A percentile compares a stretch with the other conserved stretches of the same genome.
Conservation (phyloP, 2,329 filamentous ascomycete species). For the Xylariaceae sp. region DNA sequence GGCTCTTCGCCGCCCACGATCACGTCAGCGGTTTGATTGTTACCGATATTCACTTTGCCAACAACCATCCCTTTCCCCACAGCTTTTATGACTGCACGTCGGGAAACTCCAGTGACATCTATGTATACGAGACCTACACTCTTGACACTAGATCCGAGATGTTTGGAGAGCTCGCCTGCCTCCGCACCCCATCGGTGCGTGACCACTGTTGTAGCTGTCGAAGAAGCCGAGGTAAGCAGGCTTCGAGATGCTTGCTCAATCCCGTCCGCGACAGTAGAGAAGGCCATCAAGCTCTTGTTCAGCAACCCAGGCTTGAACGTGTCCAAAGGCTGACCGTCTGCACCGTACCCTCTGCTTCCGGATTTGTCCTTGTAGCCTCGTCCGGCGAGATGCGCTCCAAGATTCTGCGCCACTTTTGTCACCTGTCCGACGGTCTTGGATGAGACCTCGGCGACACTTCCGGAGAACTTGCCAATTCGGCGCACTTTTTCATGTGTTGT, state of each 20-base stretch:
- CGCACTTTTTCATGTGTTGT: constrained; percentile 81
- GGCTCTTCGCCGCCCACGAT: constrained; percentile 62
- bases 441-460: constrained; percentile 73
- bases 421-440: constrained; percentile 85
- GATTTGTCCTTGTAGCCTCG: constrained; percentile 52
- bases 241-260: constrained; percentile 83
- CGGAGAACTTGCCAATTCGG: constrained; percentile 84
- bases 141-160: constrained; percentile 83
- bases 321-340: constrained; percentile 63
- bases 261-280: constrained; percentile 90
- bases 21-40: constrained; percentile 51
- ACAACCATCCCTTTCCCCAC: constrained; percentile 97
- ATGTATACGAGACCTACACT: constrained; percentile 98
- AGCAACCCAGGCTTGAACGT: constrained; percentile 85
- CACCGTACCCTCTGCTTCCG: constrained; percentile 61
- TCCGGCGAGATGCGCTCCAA: constrained; percentile 74
- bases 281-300: constrained; percentile 96
- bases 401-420: constrained; percentile 79
- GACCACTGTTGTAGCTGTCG: constrained; percentile 81
- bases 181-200: constrained; percentile 86
- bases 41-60: constrained; percentile 71
- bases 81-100: constrained; percentile 85
- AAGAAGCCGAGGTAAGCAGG: constrained; percentile 69
- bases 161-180: constrained; percentile 72
- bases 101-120: constrained; percentile 88